Evolutionary conservation across 805 yeast species (phyloP).

Genomic region (Saccharomyces kudriavzevii): DNA sequence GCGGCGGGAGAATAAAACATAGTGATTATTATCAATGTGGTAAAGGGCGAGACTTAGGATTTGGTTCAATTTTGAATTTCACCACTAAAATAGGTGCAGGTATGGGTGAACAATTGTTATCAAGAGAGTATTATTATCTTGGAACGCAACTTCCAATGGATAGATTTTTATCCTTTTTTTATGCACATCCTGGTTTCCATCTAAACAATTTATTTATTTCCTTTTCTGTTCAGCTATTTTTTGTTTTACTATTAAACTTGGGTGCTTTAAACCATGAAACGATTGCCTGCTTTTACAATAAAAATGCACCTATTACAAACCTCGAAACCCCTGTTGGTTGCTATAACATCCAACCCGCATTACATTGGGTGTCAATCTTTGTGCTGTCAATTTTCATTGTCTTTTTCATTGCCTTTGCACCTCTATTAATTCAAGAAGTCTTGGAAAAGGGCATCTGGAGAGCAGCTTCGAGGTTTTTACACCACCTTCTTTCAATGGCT

Average conservation of each 20-base stretch:
- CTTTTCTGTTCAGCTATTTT: conserved; percentile 77
- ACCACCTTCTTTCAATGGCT: conserved; percentile 73
- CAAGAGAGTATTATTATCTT: conserved; percentile 83
- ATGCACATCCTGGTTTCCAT: conserved; percentile 97
- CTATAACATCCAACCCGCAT: conserved; percentile 74
- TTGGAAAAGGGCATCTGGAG: conserved; percentile 79
- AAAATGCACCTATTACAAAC: conserved; percentile 64
- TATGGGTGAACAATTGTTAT: conserved; percentile 93
- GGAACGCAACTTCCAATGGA: conserved; percentile 88
- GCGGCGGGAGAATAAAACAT: conserved; percentile 93
- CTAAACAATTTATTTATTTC: conserved; percentile 83
- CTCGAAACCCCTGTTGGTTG: conserved; percentile 74
- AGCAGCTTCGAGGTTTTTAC: conserved; percentile 59
- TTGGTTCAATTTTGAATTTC: conserved; percentile 83
- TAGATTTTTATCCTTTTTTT: conserved; percentile 82
- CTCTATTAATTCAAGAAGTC: conserved; percentile 77
- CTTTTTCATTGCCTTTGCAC: conserved; percentile 84
- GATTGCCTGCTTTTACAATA: conserved; percentile 57
- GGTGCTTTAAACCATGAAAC: conserved; percentile 74
- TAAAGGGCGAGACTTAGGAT: conserved; percentile 91
- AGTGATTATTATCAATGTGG: conserved; percentile 96
- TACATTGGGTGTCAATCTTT: conserved; percentile 83
- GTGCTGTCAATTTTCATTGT: conserved; percentile 86
- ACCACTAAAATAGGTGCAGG: conserved; percentile 97
- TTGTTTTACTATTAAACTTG: conserved; percentile 68